phyloP scores from a whole-genome alignment of 371 early-diverging fungal species.

The Funneliformis caledonium region DNA sequence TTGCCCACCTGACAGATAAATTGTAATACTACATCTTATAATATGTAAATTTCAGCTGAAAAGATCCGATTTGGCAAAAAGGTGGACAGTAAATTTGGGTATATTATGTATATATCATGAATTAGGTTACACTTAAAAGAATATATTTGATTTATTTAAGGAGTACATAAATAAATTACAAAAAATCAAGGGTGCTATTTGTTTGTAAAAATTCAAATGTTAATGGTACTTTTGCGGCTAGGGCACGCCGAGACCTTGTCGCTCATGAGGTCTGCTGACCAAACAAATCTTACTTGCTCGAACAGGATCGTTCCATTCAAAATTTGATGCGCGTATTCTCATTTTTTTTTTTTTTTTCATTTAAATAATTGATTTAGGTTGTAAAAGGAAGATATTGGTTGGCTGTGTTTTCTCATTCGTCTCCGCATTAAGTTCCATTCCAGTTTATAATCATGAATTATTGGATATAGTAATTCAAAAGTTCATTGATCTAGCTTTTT shows the following conservation, averaged over 20 bases:
- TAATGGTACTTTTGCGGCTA: background rate
- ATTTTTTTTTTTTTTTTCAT: background rate
- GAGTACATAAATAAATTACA: background rate
- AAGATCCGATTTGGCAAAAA: background rate
- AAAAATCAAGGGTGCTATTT: background rate
- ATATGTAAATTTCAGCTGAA: constrained; percentile 1
- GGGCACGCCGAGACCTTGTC: background rate
- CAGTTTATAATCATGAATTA: no score
- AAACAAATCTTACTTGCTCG: background rate
- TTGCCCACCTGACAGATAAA: background rate
- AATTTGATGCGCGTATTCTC: background rate
- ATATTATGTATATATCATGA: background rate
- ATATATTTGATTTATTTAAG: background rate
- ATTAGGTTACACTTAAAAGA: background rate
- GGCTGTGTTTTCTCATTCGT: no score
- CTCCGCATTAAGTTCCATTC: no score
- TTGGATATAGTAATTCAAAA: no score
- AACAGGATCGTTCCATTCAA: background rate
- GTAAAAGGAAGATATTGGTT: no score
- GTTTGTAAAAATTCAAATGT: background rate
- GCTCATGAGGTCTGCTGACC: background rate
- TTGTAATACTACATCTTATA: background rate
- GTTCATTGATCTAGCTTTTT: no score
- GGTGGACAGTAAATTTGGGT: no score
- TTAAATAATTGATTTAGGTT: no score